These are phyloP conservation scores for Lentinula sp. DNA, from an alignment of 768 basidiomycete genomes.

Conservation along the genomic window DNA sequence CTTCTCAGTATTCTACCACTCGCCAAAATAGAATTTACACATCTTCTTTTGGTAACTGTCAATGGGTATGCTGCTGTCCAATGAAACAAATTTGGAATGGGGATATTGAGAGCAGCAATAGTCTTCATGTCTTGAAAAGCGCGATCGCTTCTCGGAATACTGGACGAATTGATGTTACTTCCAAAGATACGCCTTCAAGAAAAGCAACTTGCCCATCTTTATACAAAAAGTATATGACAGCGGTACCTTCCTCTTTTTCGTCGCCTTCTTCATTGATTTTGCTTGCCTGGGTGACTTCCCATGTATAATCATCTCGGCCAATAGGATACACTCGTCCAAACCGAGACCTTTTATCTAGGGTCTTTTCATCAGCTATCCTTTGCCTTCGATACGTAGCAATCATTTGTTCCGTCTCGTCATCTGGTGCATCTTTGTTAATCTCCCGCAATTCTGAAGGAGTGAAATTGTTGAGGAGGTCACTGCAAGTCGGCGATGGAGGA, in stretches of 20 bases:
- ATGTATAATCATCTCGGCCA: slow-evolving; percentile 87
- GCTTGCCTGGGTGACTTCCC: slow-evolving; percentile 94
- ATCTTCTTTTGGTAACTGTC: slow-evolving; percentile 79
- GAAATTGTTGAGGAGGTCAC: slow-evolving; percentile 60
- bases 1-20: slow-evolving; percentile 58
- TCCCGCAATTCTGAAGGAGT: slow-evolving; percentile 59
- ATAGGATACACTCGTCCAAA: slow-evolving; percentile 89
- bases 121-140: slow-evolving; percentile 61
- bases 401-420: slow-evolving; percentile 73
- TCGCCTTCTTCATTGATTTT: slow-evolving; percentile 60
- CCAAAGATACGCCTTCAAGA: not conserved
- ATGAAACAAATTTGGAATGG: slow-evolving; percentile 93
- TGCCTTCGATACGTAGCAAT: slow-evolving; percentile 62
- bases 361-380: slow-evolving; percentile 57
- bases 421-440: slow-evolving; percentile 63
- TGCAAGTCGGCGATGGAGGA: slow-evolving; percentile 67
- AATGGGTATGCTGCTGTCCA: too few species aligned
- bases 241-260: slow-evolving; percentile 69
- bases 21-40: slow-evolving; percentile 66
- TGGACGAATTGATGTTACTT: slow-evolving; percentile 23
- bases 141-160: slow-evolving; percentile 76
- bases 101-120: slow-evolving; percentile 81
- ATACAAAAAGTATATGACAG: slow-evolving; percentile 91
- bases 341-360: slow-evolving; percentile 50
- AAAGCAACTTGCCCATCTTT: slow-evolving; percentile 76